Evolutionary conservation across 768 basidiomycete species (phyloP), one percentile per base, ranked within the genome.

Genomic region (Boletellus ananas): DNA sequence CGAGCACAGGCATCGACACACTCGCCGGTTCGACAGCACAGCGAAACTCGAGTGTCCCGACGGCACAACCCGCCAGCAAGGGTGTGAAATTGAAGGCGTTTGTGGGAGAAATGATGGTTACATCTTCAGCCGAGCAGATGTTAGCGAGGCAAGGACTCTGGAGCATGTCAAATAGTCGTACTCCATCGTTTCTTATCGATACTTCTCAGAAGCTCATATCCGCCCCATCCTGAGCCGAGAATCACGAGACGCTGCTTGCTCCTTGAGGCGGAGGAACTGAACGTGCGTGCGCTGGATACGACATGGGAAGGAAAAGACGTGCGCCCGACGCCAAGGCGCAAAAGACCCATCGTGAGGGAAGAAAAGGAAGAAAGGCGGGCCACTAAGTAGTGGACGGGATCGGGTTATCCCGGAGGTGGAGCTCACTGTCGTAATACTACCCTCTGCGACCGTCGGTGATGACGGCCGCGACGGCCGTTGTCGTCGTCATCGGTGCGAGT

Each of bases 21-120:
- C 85, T 58, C 43, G 90, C 90, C 1, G 90, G 81, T 66, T 94
- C 91, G 31, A 91, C 73, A 0, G 88, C 85, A 58, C 85, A 84
- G 21, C 90, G 73, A 61, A 85, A 90, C 56, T 92, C 90, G 41
- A 94, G 72, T 6, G 91, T 92, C 3, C 92, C 92, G 21, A 91
- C 88, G 4, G 88, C 79, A 50, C 85, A 74, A 36, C 73, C 65
- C 0, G 80, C 79, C 6, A 82, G 63, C 16, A 81, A 59, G 2
- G 79, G 79, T 34, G 72, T 70, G 29, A 68, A 74, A 39, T 72
- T 71, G 62, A 72, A 72, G 34, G 69, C 58, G 17, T 71, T 69
- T 33, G 73, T 83, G 0, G 87, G 84, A 6, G 85, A 85, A 21
- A 89, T 50, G 14, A 87, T 65, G 1, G 79, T 80, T 5, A 86